Conservation (phyloP, 345 rosid species). For the Dovyalis caffra region DNA sequence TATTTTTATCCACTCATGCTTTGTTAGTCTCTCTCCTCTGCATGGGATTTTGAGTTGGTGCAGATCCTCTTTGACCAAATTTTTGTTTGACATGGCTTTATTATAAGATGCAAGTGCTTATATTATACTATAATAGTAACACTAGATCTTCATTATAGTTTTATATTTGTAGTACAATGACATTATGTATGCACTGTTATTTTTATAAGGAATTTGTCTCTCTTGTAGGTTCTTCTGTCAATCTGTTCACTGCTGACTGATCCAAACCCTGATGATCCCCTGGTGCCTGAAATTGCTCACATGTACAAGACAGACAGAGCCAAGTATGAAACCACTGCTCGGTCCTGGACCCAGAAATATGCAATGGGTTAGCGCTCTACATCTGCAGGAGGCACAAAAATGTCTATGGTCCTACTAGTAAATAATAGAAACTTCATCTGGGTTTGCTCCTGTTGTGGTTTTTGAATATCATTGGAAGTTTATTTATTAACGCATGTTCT, state of each 20-base stretch:
- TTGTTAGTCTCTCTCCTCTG: background rate
- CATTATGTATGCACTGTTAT: background rate
- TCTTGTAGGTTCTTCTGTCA: constrained; percentile 12
- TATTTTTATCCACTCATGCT: background rate
- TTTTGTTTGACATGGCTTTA: background rate
- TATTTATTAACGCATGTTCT: background rate
- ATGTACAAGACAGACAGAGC: constrained; percentile 20
- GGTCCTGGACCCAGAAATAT: constrained; percentile 25
- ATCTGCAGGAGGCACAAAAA: background rate
- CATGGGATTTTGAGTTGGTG: background rate
- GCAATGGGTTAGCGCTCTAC: constrained; percentile 14
- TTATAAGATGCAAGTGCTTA: background rate
- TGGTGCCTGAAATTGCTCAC: constrained; percentile 26
- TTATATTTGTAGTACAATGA: background rate
- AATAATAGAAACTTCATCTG: constrained; percentile 1
- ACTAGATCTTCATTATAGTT: background rate
- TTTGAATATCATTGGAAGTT: background rate
- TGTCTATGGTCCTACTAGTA: background rate
- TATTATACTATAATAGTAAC: too few relatives aligned
- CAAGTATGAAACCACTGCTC: constrained; percentile 24
- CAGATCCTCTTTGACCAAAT: background rate
- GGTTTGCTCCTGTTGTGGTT: background rate
- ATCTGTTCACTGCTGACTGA: constrained; percentile 23
- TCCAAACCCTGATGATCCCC: constrained; percentile 26
- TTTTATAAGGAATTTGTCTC: background rate